Conservation (phyloP, 305 asterid species). For the Solanum aculeatissimum region DNA sequence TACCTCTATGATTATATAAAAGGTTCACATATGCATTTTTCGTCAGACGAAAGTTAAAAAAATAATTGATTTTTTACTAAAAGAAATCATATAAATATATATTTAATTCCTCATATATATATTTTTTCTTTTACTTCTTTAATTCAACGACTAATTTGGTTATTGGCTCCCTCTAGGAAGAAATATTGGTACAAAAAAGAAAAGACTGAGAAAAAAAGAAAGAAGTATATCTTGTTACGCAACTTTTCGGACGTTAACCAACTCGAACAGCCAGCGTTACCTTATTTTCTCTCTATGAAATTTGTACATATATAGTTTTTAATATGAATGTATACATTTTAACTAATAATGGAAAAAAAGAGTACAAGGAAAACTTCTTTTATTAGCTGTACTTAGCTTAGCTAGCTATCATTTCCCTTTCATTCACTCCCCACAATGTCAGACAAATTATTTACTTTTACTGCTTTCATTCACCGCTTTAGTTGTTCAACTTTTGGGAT, state of each 20-base stretch:
- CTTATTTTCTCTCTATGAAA: background rate
- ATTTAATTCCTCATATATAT: no score
- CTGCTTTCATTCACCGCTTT: background rate
- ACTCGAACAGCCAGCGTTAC: conserved; percentile 16
- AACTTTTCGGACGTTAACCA: conserved; percentile 14
- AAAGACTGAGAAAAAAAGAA: background rate
- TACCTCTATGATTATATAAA: no score
- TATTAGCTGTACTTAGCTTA: conserved; percentile 11
- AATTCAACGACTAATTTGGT: no score
- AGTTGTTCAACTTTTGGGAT: background rate
- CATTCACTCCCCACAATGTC: conserved; percentile 18
- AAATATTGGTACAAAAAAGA: conserved; percentile 6
- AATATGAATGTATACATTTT: background rate
- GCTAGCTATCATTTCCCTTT: conserved; percentile 14
- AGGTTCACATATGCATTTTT: no score
- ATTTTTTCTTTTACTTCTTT: no score
- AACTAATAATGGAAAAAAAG: conserved; percentile 21
- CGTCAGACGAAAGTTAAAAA: no score
- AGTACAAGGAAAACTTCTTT: conserved; percentile 14
- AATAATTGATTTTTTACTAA: no score
- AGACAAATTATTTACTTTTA: background rate
- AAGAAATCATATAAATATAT: no score
- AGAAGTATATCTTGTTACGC: background rate
- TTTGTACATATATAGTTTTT: background rate
- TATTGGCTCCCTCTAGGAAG: background rate